Conservation (phyloP, 345 rosid genomes). For the Draba incana region DNA sequence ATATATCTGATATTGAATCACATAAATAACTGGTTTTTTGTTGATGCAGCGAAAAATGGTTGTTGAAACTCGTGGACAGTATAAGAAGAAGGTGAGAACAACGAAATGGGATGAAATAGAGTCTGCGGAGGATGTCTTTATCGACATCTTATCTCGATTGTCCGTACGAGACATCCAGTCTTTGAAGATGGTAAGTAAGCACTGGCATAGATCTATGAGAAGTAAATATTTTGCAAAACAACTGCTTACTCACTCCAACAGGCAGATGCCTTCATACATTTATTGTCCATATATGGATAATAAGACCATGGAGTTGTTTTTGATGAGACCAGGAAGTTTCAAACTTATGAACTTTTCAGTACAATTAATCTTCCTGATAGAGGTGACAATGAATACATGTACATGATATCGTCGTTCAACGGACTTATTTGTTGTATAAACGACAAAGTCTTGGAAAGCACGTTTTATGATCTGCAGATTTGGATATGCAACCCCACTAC, state of each 20-base stretch:
- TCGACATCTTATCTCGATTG: slow-evolving; percentile 36
- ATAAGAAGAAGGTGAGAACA: neutral
- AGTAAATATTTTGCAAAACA: slow-evolving; percentile 11
- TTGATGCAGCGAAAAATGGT: slow-evolving; percentile 39
- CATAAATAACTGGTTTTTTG: slow-evolving; percentile 1
- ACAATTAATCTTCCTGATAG: neutral
- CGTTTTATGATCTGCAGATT: slow-evolving; percentile 37
- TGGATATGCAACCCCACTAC: slow-evolving; percentile 43
- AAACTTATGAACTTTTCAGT: neutral
- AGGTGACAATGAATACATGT: neutral
- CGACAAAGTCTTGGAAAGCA: neutral
- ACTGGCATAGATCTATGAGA: slow-evolving; percentile 4
- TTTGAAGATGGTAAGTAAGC: slow-evolving; percentile 25
- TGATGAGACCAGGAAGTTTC: neutral
- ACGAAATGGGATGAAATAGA: slow-evolving; percentile 27
- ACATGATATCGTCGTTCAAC: slow-evolving; percentile 28
- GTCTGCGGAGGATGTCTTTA: slow-evolving; percentile 12
- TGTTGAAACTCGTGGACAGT: slow-evolving; percentile 5
- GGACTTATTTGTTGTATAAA: slow-evolving; percentile 27
- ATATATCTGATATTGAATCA: slow-evolving; percentile 5
- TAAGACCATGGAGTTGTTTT: slow-evolving; percentile 7
- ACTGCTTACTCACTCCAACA: slow-evolving; percentile 27
- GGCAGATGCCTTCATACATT: slow-evolving; percentile 18
- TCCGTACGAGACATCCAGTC: neutral
- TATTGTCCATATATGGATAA: neutral